Evolutionary conservation across 2,329 filamentous ascomycete genomes (phyloP).

Genomic region (Ophiocordyceps camponoti-saundersi): DNA sequence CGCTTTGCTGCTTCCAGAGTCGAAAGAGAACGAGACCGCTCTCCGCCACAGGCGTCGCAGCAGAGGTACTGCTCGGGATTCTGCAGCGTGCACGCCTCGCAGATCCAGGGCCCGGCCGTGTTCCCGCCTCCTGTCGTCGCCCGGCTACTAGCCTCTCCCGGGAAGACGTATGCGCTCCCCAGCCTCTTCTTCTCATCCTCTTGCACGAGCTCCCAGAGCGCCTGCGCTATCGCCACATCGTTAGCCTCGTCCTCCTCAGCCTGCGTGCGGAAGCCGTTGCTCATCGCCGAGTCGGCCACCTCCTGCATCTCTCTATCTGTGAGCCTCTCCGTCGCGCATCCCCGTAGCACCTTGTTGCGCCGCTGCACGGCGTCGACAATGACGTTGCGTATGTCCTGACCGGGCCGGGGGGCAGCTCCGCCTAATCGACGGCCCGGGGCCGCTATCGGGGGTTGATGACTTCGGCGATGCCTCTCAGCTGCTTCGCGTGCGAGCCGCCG

Average conservation of each 20-base stretch:
- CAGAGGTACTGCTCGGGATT: conserved; percentile 32
- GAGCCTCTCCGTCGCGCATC: conserved; percentile 58
- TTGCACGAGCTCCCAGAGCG: conserved; percentile 72
- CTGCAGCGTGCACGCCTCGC: conserved; percentile 36
- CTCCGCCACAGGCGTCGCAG: conserved; percentile 38
- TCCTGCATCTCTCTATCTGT: conserved; percentile 49
- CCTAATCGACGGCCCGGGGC: conserved; percentile 60
- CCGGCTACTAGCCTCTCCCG: conserved; percentile 31
- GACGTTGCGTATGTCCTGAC: conserved; percentile 52
- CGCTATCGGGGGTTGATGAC: conserved; percentile 33
- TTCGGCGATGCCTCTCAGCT: conserved; percentile 49
- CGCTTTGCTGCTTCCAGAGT: not conserved
- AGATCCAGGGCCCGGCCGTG: conserved; percentile 27
- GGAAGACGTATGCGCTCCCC: conserved; percentile 33
- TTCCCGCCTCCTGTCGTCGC: conserved; percentile 20
- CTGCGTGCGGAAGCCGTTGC: conserved; percentile 63
- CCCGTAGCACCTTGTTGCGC: conserved; percentile 47
- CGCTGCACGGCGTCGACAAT: conserved; percentile 57
- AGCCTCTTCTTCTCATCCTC: conserved; percentile 45
- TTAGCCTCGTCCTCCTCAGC: conserved; percentile 84
- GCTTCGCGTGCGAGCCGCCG: conserved; percentile 56
- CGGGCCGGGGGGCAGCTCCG: conserved; percentile 34
- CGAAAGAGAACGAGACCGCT: conserved; percentile 8
- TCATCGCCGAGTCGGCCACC: conserved; percentile 44
- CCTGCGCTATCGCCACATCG: conserved; percentile 70